Base-by-base conservation (phyloP, 805 yeast genomes). In the Komagataella pseudopastoris region DNA sequence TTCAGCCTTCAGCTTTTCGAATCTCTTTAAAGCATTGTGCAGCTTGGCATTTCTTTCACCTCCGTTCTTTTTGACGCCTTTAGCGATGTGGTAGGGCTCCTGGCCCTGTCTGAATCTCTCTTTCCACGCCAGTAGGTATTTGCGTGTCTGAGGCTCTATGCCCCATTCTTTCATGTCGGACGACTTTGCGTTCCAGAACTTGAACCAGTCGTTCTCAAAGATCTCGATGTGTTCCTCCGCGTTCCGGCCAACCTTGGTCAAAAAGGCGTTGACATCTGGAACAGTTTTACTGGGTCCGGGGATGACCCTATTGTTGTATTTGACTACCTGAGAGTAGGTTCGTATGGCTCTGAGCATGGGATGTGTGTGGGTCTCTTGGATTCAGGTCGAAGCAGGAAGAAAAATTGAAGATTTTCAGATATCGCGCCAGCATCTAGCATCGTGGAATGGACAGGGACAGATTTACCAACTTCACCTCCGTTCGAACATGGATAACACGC, bases 11-110 rank as follows among this genome's bases (percentile, higher is more conserved):
- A 74, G 70, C 56, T 80, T 77, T 57, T 78, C 78, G 51, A 81
- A 75, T 51, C 76, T 67, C 67, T 77, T 64, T 55, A 76, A 77
- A 7, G 95, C 91, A 16, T 72, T 68, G 57, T 75, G 75, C 61
- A 82, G 84, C 59, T 76, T 79, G 54, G 83, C 77, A 60, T 80
- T 84, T 64, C 96, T 78, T 68, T 89, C 96, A 61, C 96, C 96
- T 23, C 96, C 96, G 68, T 80, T 71, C 74, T 88, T 88, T 71
- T 76, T 82, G n/a, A 46, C 52, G 7, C 90, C 88, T 55, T 71
- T 66, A 58, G 76, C 77, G 56, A 78, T 72, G 60, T 81, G 85
- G 52, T 69, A 60, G 52, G 85, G 68, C 18, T 57, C 59, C 51
- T 72, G 74, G 51, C 82, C 79, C 54, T 77, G 74, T 59, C 78